Evolutionary conservation across 2,329 filamentous ascomycete species (phyloP).

Genomic region (Westerdykella ornata): DNA sequence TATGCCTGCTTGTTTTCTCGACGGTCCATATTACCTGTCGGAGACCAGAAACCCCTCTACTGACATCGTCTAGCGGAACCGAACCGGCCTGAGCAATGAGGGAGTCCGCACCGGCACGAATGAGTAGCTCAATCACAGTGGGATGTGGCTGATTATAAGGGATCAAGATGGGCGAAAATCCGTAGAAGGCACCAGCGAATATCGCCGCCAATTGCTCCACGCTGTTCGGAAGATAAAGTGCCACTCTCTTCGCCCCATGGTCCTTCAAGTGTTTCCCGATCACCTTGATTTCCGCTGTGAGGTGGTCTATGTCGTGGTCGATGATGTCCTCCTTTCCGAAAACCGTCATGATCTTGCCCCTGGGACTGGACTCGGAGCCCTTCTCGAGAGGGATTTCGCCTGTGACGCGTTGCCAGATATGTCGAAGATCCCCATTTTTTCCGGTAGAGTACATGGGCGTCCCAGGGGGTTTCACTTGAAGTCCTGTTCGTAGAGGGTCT

Average conservation of each 20-base stretch:
- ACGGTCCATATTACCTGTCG: slow-evolving; percentile 84
- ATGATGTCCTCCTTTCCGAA: slow-evolving; percentile 66
- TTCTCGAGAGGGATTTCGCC: slow-evolving; percentile 58
- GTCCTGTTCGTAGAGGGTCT: slow-evolving; percentile 36
- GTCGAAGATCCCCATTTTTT: slow-evolving; percentile 80
- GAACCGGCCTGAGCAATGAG: slow-evolving; percentile 79
- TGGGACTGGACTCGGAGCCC: slow-evolving; percentile 56
- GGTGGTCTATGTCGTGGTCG: slow-evolving; percentile 62
- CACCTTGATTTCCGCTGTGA: slow-evolving; percentile 80
- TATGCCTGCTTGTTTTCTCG: slow-evolving; percentile 79
- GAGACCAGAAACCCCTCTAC: slow-evolving; percentile 62
- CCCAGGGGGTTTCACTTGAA: slow-evolving; percentile 70
- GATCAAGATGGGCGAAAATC: slow-evolving; percentile 73
- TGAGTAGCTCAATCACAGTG: slow-evolving; percentile 64
- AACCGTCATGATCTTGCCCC: slow-evolving; percentile 70
- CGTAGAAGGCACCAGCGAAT: slow-evolving; percentile 85
- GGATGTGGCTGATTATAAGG: slow-evolving; percentile 72
- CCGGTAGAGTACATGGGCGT: slow-evolving; percentile 77
- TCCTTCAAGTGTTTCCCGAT: slow-evolving; percentile 71
- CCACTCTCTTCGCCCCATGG: slow-evolving; percentile 64
- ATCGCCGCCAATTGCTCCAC: slow-evolving; percentile 75
- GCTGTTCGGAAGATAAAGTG: slow-evolving; percentile 88
- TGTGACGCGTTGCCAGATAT: slow-evolving; percentile 75
- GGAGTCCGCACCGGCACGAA: slow-evolving; percentile 67
- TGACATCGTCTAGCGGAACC: slow-evolving; percentile 71